phyloP scores from a whole-genome alignment of 192 early-diverging fungal genomes.

The Phycomyces blakesleeanus region DNA sequence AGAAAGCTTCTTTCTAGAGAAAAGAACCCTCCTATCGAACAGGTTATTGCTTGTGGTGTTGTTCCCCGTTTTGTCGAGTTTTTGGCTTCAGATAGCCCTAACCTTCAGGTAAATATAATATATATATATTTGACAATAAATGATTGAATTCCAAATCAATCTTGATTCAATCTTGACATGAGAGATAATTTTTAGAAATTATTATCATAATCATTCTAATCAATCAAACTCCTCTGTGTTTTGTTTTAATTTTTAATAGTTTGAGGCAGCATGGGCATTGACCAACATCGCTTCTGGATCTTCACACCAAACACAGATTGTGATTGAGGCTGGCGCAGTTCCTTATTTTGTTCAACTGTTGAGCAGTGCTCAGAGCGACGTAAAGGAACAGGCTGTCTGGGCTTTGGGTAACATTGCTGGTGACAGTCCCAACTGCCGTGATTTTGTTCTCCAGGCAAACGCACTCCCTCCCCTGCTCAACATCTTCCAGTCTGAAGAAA shows the following conservation, averaged over 20 bases:
- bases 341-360: slow-evolving; percentile 90
- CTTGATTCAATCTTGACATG: too few relatives aligned
- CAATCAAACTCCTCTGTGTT: too few relatives aligned
- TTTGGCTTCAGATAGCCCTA: slow-evolving; percentile 74
- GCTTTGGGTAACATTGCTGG: slow-evolving; percentile 99
- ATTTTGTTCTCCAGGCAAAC: slow-evolving; percentile 78
- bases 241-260: slow-evolving; percentile 46
- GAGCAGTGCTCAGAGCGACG: slow-evolving; percentile 76
- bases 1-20: slow-evolving; percentile 94
- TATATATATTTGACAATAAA: too few relatives aligned
- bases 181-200: too few relatives aligned
- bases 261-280: slow-evolving; percentile 98
- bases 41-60: slow-evolving; percentile 92
- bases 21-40: slow-evolving; percentile 93
- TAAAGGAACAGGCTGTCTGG: slow-evolving; percentile 98
- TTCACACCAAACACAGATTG: slow-evolving; percentile 88
- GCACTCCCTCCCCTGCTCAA: slow-evolving; percentile 84
- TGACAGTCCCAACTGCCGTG: slow-evolving; percentile 86
- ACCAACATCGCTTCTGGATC: slow-evolving; percentile 99
- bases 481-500: slow-evolving; percentile 86
- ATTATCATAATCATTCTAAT: too few relatives aligned
- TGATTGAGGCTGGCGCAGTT: slow-evolving; percentile 90
- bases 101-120: slow-evolving; percentile 74
- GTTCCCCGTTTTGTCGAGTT: slow-evolving; percentile 96
- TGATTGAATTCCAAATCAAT: too few relatives aligned